Evolutionary conservation across 768 basidiomycete genomes (phyloP), one percentile per base, ranked within the genome.

Genomic region (Serendipita vermifera): DNA sequence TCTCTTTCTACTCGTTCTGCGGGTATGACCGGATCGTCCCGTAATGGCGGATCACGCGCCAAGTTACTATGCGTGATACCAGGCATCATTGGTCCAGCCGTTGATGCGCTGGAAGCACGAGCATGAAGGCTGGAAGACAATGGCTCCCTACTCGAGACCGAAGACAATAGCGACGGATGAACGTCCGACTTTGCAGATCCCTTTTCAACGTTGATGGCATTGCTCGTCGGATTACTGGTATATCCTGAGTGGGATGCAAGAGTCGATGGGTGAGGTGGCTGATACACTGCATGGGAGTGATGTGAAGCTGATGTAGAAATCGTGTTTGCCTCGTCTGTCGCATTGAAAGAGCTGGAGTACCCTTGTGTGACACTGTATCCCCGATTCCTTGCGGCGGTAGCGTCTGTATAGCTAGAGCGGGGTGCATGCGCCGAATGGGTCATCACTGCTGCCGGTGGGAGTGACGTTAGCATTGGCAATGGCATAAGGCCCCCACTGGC

Each of bases 81-180:
- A 26, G 46, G n/a, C 4, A 15, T 15, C 20, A 20, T 31, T 5
- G n/a, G n/a, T 26, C 46, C 46, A 31, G 46, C 46, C 9, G 46
- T 26, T 9, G 35, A 36, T 9, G 9, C 35, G n/a, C 46, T 29
- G n/a, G 29, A 7, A 9, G 20, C 46, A 51, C 46, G 46, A 51
- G 32, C 27, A 26, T 51, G 46, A 51, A 29, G 24, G 29, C 31
- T 51, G 9, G 32, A 31, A 51, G 46, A 29, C 15, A 29, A 29
- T 26, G 32, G 46, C 5, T 51, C 46, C 27, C 31, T 51, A 9
- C 9, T 9, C 35, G 35, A n/a, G n/a, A 9, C 35, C 9, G 35
- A 36, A 29, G 46, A 51, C 17, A 29, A 51, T 26, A 51, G 46
- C 5, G 46, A 51, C 22, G 46, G 46, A 51, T 51, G 46, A 9